phyloP scores from a whole-genome alignment of 2,329 filamentous ascomycete species.

The Orbilia quercus region DNA sequence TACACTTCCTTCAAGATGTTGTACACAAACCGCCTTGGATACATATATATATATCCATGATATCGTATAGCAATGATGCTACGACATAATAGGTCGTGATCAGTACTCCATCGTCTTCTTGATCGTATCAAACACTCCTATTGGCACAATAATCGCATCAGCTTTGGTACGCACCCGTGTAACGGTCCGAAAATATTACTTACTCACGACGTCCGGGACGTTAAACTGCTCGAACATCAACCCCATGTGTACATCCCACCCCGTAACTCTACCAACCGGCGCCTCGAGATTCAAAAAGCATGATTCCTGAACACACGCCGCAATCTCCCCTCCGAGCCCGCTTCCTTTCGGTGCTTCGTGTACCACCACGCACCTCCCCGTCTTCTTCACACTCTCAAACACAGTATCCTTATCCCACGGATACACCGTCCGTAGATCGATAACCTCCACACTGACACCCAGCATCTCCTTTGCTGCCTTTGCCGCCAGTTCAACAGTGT shows the following conservation, averaged over 20 bases:
- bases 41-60: conserved; percentile 6
- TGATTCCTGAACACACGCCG: conserved; percentile 86
- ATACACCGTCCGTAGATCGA: conserved; percentile 88
- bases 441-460: conserved; percentile 81
- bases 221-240: conserved; percentile 83
- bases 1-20: conserved; percentile 1
- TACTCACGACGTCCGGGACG: conserved; percentile 85
- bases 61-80: too few species aligned
- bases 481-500: conserved; percentile 82
- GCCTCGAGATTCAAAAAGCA: conserved; percentile 87
- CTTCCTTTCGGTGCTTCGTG: conserved; percentile 93
- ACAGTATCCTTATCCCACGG: conserved; percentile 89
- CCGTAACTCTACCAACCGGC: conserved; percentile 83
- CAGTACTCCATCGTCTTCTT: conserved; percentile 75
- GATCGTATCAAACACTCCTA: conserved; percentile 78
- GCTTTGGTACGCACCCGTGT: conserved; percentile 5
- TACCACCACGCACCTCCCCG: conserved; percentile 85
- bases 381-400: conserved; percentile 84
- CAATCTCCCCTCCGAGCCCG: conserved; percentile 87
- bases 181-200: conserved; percentile 65
- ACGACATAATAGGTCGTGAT: too few species aligned
- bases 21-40: too few species aligned
- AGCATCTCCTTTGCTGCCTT: conserved; percentile 78
- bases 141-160: conserved; percentile 1
- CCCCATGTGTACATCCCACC: conserved; percentile 88